Conservation (phyloP, 1,284 basidiomycete species). For the Hemileia vastatrix region DNA sequence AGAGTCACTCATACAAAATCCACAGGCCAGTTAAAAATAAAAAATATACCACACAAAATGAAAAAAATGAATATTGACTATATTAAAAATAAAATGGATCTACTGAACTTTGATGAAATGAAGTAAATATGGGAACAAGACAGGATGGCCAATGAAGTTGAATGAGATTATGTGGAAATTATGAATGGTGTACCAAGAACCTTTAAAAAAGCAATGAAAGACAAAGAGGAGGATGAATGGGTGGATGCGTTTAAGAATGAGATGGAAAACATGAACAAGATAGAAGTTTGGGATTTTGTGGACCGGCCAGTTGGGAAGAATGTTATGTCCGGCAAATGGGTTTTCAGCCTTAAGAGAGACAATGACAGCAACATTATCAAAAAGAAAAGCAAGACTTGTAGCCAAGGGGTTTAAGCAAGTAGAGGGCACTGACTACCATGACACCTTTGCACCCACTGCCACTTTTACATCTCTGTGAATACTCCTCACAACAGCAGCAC, state of each 20-base stretch:
- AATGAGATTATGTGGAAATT: too few species aligned
- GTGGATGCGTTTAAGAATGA: not conserved
- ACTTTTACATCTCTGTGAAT: conserved; percentile 2
- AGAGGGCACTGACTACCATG: not conserved
- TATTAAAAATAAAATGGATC: too few species aligned
- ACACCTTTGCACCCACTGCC: conserved; percentile 3
- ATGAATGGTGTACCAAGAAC: too few species aligned
- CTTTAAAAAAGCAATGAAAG: not conserved
- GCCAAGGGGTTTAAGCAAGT: not conserved
- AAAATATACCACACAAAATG: too few species aligned
- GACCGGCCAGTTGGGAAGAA: not conserved
- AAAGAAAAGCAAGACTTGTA: not conserved
- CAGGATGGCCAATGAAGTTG: too few species aligned
- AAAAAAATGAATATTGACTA: too few species aligned
- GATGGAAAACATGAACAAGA: not conserved
- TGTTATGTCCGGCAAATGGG: not conserved
- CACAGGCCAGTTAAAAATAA: too few species aligned
- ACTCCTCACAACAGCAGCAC: not conserved
- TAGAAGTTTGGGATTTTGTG: not conserved
- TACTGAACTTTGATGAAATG: too few species aligned
- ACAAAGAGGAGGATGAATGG: not conserved
- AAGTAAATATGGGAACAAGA: too few species aligned
- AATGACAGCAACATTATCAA: not conserved
- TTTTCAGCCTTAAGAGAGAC: too few species aligned
- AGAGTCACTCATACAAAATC: too few species aligned